Evolutionary conservation across 2,329 filamentous ascomycete genomes (phyloP).

Genomic region (Epicoccum nigrum): DNA sequence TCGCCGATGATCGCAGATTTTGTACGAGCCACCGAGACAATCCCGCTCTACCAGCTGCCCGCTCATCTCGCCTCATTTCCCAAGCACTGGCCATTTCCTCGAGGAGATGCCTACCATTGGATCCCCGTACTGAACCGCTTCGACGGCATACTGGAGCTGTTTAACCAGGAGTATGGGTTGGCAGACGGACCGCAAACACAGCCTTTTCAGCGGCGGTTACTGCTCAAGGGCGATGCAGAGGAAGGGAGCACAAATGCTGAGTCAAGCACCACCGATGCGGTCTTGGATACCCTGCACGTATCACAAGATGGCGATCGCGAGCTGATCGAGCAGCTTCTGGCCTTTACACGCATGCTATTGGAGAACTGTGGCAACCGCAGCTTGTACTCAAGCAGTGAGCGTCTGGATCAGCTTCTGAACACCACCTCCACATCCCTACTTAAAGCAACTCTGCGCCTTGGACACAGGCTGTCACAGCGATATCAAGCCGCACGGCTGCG

Average conservation of each 20-base stretch:
- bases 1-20: conserved; percentile 87
- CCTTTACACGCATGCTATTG: conserved; percentile 84
- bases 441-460: conserved; percentile 77
- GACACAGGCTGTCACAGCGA: conserved; percentile 85
- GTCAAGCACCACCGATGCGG: conserved; percentile 55
- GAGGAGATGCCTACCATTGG: conserved; percentile 98
- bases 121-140: conserved; percentile 93
- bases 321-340: conserved; percentile 78
- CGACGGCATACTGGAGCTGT: conserved; percentile 82
- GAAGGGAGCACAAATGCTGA: conserved; percentile 42
- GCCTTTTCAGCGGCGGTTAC: conserved; percentile 72
- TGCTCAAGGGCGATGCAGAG: conserved; percentile 64
- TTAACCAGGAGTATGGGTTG: conserved; percentile 80
- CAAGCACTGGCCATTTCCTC: conserved; percentile 89
- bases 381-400: conserved; percentile 91
- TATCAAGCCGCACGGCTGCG: conserved; percentile 90
- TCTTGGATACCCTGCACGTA: conserved; percentile 63
- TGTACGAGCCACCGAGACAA: conserved; percentile 71
- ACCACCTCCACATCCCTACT: conserved; percentile 82
- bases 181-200: conserved; percentile 79
- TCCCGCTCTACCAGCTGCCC: conserved; percentile 77
- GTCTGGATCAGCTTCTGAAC: conserved; percentile 87
- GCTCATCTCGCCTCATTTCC: conserved; percentile 80
- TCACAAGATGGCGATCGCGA: conserved; percentile 77
- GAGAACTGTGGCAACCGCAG: conserved; percentile 97